These are phyloP conservation scores for Penicillium coprophilum DNA, from an alignment of 495 filamentous ascomycete genomes.

Conservation along the genomic window DNA sequence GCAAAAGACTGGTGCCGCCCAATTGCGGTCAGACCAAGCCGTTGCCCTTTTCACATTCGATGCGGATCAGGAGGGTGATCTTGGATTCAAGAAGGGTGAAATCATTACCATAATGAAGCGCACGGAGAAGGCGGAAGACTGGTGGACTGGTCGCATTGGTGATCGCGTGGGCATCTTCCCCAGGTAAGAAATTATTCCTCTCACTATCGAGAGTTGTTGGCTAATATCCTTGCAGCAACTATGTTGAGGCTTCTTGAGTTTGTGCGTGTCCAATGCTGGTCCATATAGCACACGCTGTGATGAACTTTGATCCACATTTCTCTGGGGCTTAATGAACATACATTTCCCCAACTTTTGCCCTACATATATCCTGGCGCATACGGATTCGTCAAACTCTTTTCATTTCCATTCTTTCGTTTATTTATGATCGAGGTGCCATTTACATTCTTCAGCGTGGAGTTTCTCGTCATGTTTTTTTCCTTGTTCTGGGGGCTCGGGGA, in stretches of 20 bases:
- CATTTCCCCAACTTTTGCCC: slow-evolving; percentile 11
- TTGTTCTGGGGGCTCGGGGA: slow-evolving; percentile 4
- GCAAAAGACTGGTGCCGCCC: slow-evolving; percentile 53
- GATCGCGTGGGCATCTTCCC: slow-evolving; percentile 66
- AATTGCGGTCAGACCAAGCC: slow-evolving; percentile 77
- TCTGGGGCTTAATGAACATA: slow-evolving; percentile 14
- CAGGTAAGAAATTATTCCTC: slow-evolving; percentile 34
- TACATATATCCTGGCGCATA: slow-evolving; percentile 20
- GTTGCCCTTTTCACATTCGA: slow-evolving; percentile 91
- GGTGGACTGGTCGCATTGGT: slow-evolving; percentile 71
- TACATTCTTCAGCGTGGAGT: slow-evolving; percentile 26
- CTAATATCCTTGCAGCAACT: slow-evolving; percentile 38
- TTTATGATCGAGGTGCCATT: slow-evolving; percentile 8
- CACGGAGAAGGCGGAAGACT: slow-evolving; percentile 92
- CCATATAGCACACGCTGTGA: slow-evolving; percentile 30
- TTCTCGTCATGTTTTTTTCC: slow-evolving; percentile 17
- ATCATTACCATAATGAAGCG: slow-evolving; percentile 96
- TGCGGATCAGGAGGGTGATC: slow-evolving; percentile 85
- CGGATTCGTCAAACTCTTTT: slow-evolving; percentile 5
- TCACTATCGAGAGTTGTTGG: background rate
- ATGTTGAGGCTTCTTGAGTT: slow-evolving; percentile 42
- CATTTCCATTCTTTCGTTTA: background rate
- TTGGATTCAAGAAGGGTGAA: slow-evolving; percentile 96
- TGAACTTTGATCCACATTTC: slow-evolving; percentile 10
- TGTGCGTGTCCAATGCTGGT: slow-evolving; percentile 13